Evolutionary conservation across 352 stramenopile genomes (phyloP), one percentile per base, ranked within the genome.

Genomic region (Globisporangium parvum): DNA sequence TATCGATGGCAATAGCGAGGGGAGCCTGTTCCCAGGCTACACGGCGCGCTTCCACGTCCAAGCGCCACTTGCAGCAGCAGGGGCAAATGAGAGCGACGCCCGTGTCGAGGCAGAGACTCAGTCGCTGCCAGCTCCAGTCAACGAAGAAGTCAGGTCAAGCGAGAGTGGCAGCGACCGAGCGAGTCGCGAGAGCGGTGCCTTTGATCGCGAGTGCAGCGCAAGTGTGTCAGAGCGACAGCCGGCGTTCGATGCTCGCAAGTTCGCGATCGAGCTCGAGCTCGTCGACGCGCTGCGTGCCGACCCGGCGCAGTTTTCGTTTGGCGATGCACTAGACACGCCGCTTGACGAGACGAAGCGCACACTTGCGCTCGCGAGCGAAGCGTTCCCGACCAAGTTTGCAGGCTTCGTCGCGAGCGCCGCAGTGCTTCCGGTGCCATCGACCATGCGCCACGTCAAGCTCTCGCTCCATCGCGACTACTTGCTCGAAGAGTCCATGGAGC

Each of bases 271-370:
- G 31, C 31, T 37, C 31, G 31, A 37, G 31, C 31, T 37, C 31
- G 31, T 37, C 31, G 31, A 37, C 31, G 31, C 31, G 31, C 31
- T 14, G 6, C 31, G 12, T 8, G 10, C 89, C 0, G 81, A 95
- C 18, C 54, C 85, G 82, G 31, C 31, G 5, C 31, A 37, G 31
- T 11, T 12, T 11, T 5, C 6, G 8, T 37, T 37, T n/a, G 87
- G 85, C 10, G 87, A 76, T 17, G 57, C 94, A 9, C 75, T 90
- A 55, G 70, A 83, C 12, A 81, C 92, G 71, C 93, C 85, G 85
- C 87, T 93, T n/a, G 71, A 20, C 63, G 66, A 11, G 80, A 90
- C 59, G 37, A 68, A 12, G 44, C 83, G 9, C 46, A 57, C 20
- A 12, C 31, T 37, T 8, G 6, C 31, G 8, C 65, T 81, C 41